Conservation (phyloP, 2,329 filamentous ascomycete genomes). For the Arthrobotrys pseudoclavata region DNA sequence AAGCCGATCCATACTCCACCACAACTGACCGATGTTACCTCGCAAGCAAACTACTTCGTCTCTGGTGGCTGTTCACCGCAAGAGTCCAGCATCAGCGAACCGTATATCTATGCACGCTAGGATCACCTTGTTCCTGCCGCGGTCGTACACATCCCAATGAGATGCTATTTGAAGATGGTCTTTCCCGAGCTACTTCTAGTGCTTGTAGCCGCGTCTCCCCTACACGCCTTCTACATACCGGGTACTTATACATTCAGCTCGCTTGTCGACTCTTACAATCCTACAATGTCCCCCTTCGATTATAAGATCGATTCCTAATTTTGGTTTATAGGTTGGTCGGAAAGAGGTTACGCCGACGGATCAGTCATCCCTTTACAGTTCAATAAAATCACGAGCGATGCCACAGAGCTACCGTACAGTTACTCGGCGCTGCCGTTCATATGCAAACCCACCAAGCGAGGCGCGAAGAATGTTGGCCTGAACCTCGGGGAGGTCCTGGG, state of each 20-base stretch:
- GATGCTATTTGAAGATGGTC: slow-evolving; percentile 38
- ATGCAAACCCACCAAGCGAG: slow-evolving; percentile 77
- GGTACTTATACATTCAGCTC: slow-evolving; percentile 70
- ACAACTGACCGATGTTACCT: too few species aligned
- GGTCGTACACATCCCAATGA: slow-evolving; percentile 46
- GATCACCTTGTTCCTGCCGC: slow-evolving; percentile 10
- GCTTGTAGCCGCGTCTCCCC: slow-evolving; percentile 58
- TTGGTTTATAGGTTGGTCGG: slow-evolving; percentile 77
- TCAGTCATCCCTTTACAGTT: slow-evolving; percentile 86
- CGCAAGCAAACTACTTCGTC: neutral
- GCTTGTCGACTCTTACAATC: too few species aligned
- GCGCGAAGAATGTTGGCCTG: slow-evolving; percentile 79
- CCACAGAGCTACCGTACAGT: slow-evolving; percentile 90
- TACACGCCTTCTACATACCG: slow-evolving; percentile 82
- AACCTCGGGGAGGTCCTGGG: slow-evolving; percentile 90
- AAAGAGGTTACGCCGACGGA: slow-evolving; percentile 81
- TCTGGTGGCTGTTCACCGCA: neutral
- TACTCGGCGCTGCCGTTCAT: slow-evolving; percentile 91
- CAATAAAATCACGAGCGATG: slow-evolving; percentile 92
- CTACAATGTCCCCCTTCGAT: neutral
- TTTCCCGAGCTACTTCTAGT: slow-evolving; percentile 37
- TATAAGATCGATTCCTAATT: slow-evolving; percentile 36
- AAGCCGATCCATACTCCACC: too few species aligned
- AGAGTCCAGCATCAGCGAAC: slow-evolving; percentile 31
- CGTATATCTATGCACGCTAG: slow-evolving; percentile 15